phyloP scores from a whole-genome alignment of 2,329 filamentous ascomycete genomes.

The Chaetomiaceae sp. region DNA sequence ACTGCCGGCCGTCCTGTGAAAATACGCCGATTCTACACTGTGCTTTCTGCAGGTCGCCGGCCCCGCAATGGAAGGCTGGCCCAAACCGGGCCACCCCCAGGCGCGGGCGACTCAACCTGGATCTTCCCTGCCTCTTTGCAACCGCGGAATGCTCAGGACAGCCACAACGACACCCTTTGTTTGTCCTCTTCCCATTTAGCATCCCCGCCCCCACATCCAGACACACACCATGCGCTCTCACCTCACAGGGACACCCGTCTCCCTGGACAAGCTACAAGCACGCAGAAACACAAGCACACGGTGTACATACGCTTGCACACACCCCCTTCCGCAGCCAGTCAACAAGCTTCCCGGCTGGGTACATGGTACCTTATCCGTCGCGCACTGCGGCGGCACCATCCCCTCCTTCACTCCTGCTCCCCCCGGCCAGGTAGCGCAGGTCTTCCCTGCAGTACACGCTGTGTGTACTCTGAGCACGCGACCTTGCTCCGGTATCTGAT shows the following conservation, averaged over 20 bases:
- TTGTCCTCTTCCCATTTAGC: constrained; percentile 16
- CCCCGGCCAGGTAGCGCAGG: too few species aligned
- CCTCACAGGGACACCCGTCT: background rate
- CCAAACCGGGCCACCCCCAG: background rate
- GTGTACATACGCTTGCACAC: constrained; percentile 9
- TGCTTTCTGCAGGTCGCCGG: background rate
- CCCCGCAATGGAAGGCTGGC: constrained; percentile 4
- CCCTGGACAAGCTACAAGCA: constrained; percentile 1
- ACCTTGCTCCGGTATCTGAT: constrained; percentile 8
- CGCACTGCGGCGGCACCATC: constrained; percentile 10
- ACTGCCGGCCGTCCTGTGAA: too few species aligned
- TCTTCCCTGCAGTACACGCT: too few species aligned
- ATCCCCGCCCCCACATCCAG: constrained; percentile 4
- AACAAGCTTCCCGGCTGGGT: constrained; percentile 10
- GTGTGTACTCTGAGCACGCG: constrained; percentile 11
- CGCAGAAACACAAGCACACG: constrained; percentile 6
- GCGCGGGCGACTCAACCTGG: background rate
- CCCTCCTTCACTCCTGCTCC: background rate
- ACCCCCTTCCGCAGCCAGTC: background rate
- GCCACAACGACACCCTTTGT: constrained; percentile 15
- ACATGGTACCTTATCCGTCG: constrained; percentile 19
- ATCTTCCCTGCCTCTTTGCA: background rate
- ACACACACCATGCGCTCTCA: background rate
- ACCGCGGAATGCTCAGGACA: constrained; percentile 14
- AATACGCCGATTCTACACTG: too few species aligned